A percentile compares a stretch with the other conserved stretches of the same genome.
Evolutionary conservation across 2,329 filamentous ascomycete genomes (phyloP).

Genomic region (Biscogniauxia sp.): DNA sequence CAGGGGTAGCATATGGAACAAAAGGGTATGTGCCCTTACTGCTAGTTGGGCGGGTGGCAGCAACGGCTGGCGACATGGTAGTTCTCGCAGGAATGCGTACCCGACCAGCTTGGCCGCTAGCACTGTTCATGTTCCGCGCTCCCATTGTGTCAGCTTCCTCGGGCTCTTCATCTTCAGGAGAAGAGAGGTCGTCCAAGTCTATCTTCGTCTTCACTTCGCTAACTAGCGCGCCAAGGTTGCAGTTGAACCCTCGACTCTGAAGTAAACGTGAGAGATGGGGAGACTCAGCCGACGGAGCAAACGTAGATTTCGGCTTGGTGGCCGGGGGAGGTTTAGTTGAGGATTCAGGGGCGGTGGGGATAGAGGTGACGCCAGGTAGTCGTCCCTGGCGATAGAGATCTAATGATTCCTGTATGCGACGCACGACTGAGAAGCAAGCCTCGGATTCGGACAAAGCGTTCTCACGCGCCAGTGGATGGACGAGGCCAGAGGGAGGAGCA

Average conservation of each 20-base stretch:
- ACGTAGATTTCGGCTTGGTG: constrained; percentile 34
- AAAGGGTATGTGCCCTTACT: constrained; percentile 51
- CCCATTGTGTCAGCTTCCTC: constrained; percentile 47
- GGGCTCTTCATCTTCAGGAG: constrained; percentile 52
- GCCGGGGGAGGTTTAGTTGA: constrained; percentile 21
- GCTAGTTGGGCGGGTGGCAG: constrained; percentile 50
- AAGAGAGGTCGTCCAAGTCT: constrained; percentile 47
- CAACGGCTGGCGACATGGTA: constrained; percentile 49
- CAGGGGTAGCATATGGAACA: constrained; percentile 39
- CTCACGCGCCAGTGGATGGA: constrained; percentile 60
- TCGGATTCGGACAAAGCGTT: constrained; percentile 54
- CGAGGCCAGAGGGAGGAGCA: constrained; percentile 46
- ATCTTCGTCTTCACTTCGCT: constrained; percentile 56
- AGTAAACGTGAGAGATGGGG: constrained; percentile 68
- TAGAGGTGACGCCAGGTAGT: constrained; percentile 46
- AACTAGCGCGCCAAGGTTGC: constrained; percentile 59
- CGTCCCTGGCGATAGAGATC: constrained; percentile 51
- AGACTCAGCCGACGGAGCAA: constrained; percentile 55
- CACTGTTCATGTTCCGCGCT: constrained; percentile 37
- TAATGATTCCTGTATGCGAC: constrained; percentile 53
- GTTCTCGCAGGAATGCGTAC: constrained; percentile 61
- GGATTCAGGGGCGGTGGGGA: constrained; percentile 35
- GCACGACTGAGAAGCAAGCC: constrained; percentile 48
- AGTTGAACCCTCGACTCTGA: constrained; percentile 57
- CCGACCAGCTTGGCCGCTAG: constrained; percentile 38